A percentile compares a stretch with the other conserved stretches of the same genome.
Evolutionary conservation across 352 stramenopile species (phyloP).

Genomic region (Blastocystis sp.): DNA sequence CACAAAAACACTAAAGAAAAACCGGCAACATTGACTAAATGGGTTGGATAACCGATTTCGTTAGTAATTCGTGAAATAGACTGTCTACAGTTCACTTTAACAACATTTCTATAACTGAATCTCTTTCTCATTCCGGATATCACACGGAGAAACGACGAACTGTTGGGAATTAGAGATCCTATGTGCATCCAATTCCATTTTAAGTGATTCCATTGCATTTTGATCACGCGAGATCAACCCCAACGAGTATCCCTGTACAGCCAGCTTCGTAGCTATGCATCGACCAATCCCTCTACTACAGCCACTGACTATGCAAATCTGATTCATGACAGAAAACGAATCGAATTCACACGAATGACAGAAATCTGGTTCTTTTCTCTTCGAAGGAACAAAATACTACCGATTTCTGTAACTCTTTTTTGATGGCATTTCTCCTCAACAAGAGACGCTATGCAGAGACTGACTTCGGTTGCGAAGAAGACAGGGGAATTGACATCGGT

Average conservation of each 20-base stretch:
- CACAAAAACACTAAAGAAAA: not conserved
- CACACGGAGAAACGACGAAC: not conserved
- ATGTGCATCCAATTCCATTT: not conserved
- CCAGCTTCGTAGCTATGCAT: not conserved
- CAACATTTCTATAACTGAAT: not conserved
- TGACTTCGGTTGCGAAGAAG: not conserved
- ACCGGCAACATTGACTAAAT: constrained; percentile 47
- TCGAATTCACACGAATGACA: not conserved
- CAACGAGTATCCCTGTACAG: constrained; percentile 19
- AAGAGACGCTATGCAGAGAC: not conserved
- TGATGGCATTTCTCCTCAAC: not conserved
- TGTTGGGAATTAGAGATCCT: not conserved
- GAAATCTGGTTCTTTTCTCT: not conserved
- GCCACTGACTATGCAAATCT: constrained; percentile 38
- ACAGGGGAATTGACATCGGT: not conserved
- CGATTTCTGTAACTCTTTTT: not conserved
- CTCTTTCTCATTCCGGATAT: constrained; percentile 22
- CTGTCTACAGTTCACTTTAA: not conserved
- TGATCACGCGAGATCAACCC: constrained; percentile 23
- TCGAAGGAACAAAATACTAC: not conserved
- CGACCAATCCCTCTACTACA: constrained; percentile 45
- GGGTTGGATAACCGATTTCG: not conserved
- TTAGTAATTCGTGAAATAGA: not conserved
- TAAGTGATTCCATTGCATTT: not conserved
- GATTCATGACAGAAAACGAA: not conserved